Conservation (phyloP, 169 alveolate genomes). For the Plasmodium coatneyi region DNA sequence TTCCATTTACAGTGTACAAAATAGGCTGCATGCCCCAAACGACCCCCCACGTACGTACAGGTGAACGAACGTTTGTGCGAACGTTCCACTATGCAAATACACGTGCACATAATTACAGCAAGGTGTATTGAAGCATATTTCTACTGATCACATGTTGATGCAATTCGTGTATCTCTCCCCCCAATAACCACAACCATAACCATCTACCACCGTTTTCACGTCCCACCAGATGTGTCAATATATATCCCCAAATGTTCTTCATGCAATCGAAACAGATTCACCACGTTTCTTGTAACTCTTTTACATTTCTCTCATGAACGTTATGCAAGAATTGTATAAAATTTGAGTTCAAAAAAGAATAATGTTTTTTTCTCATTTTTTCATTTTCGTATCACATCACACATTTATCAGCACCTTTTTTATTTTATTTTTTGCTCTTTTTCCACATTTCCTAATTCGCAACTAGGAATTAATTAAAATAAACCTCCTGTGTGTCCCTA, state of each 20-base stretch:
- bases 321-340: not conserved
- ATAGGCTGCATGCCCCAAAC: not conserved
- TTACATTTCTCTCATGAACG: not conserved
- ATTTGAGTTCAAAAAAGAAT: not conserved
- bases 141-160: not conserved
- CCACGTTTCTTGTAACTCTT: not conserved
- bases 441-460: not conserved
- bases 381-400: not conserved
- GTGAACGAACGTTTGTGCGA: not conserved
- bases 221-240: not conserved
- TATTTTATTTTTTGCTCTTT: not conserved
- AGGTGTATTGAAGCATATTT: not conserved
- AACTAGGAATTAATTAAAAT: constrained; percentile 18
- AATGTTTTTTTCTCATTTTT: not conserved
- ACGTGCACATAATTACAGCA: not conserved
- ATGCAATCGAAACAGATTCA: not conserved
- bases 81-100: not conserved
- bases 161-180: not conserved
- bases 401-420: not conserved
- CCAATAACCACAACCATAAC: not conserved
- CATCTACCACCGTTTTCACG: not conserved
- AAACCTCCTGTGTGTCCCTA: not conserved
- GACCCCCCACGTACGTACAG: not conserved
- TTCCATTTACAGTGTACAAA: not conserved
- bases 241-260: not conserved